These are phyloP conservation scores for Penicillium atrosanguineum DNA, from an alignment of 495 filamentous ascomycete genomes.

Conservation along the genomic window DNA sequence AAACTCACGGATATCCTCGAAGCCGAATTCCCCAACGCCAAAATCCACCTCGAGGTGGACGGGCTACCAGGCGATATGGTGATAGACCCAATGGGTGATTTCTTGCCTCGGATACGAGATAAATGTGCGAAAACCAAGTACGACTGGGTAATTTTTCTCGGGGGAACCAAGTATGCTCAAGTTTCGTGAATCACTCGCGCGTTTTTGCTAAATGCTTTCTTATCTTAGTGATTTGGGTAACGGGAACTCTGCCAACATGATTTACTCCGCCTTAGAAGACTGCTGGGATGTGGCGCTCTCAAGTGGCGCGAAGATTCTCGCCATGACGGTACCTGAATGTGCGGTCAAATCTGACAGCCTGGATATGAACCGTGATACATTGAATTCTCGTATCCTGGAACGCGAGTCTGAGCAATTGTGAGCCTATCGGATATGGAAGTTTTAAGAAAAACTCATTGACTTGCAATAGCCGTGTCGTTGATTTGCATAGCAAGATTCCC, in stretches of 20 bases:
- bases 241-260: conserved; percentile 27
- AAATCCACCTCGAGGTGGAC: conserved; percentile 31
- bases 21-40: conserved; percentile 7
- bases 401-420: conserved; percentile 46
- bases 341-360: conserved; percentile 24
- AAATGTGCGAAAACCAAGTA: conserved; percentile 32
- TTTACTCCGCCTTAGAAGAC: conserved; percentile 39
- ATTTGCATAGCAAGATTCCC: conserved; percentile 50
- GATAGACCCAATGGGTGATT: conserved; percentile 32
- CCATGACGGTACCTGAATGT: conserved; percentile 59
- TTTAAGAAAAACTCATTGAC: background rate
- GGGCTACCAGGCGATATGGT: conserved; percentile 54
- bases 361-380: conserved; percentile 34
- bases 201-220: background rate
- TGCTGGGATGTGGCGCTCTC: conserved; percentile 47
- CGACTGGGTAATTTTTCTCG: conserved; percentile 48
- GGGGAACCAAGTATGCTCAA: conserved; percentile 55
- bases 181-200: background rate
- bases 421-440: conserved; percentile 16
- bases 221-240: conserved; percentile 41
- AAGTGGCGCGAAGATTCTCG: conserved; percentile 51
- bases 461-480: conserved; percentile 42
- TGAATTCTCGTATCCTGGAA: conserved; percentile 53
- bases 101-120: conserved; percentile 42
- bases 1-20: conserved; percentile 24